These are phyloP conservation scores for Secale cereale DNA, from an alignment of 176 grass and related monocot species.

Conservation along the genomic window DNA sequence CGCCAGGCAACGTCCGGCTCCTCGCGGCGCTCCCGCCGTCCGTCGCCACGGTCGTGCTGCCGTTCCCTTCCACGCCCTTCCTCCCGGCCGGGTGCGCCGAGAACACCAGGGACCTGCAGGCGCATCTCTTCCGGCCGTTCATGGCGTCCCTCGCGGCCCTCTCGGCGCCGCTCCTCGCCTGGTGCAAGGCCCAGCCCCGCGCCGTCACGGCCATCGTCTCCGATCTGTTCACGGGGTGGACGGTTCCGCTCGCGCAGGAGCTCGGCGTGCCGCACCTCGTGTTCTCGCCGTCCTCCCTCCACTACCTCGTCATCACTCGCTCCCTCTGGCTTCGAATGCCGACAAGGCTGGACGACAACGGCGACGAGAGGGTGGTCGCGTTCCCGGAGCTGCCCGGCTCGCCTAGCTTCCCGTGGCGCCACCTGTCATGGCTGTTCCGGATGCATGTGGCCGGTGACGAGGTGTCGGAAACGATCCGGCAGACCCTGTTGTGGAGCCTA, in stretches of 20 bases:
- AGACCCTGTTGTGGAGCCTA: too few species aligned
- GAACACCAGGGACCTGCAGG: background rate
- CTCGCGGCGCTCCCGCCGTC: background rate
- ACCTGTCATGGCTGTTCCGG: too few species aligned
- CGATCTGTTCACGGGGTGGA: conserved; percentile 66
- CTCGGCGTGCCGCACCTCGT: conserved; percentile 48
- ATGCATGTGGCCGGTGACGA: too few species aligned
- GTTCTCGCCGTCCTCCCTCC: conserved; percentile 24
- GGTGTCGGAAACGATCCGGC: too few species aligned
- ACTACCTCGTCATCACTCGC: background rate
- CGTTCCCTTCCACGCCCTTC: conserved; percentile 32
- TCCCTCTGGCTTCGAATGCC: background rate
- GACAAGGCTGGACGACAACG: background rate
- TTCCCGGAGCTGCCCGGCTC: too few species aligned
- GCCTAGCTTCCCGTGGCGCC: too few species aligned
- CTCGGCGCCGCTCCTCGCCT: too few species aligned
- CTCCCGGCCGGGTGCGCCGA: conserved; percentile 26
- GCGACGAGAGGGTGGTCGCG: background rate
- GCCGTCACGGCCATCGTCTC: conserved; percentile 15
- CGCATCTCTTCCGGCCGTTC: too few species aligned
- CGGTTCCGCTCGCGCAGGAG: conserved; percentile 37
- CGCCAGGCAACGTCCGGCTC: background rate
- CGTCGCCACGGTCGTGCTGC: conserved; percentile 6
- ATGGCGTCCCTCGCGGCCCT: too few species aligned
- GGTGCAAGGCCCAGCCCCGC: too few species aligned